Conservation (phyloP, 2,329 filamentous ascomycete genomes). For the Parafenestella ontariensis region DNA sequence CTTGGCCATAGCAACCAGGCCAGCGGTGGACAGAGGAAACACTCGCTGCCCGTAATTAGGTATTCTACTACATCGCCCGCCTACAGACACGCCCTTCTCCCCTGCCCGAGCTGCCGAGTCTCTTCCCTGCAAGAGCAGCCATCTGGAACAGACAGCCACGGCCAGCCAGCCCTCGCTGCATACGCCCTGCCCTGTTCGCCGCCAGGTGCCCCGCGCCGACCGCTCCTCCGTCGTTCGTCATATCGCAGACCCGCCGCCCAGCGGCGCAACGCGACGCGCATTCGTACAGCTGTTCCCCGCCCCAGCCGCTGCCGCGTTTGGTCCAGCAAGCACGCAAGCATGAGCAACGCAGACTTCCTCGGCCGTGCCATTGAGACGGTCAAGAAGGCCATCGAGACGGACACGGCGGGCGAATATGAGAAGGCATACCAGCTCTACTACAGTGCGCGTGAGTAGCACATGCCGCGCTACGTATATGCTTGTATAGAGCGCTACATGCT, state of each 20-base stretch:
- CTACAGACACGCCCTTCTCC: neutral
- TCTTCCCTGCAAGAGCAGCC: neutral
- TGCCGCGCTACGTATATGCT: neutral
- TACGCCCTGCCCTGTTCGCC: no score
- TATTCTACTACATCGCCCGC: no score
- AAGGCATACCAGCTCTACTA: constrained; percentile 98
- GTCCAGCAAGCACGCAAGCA: constrained; percentile 53
- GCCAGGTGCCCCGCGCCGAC: constrained; percentile 7
- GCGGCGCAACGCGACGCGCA: constrained; percentile 16
- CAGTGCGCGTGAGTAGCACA: constrained; percentile 63
- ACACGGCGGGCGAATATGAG: constrained; percentile 95
- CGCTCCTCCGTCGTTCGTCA: constrained; percentile 17
- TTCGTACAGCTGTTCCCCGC: constrained; percentile 2
- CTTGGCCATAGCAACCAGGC: constrained; percentile 23
- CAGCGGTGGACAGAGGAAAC: neutral
- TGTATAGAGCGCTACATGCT: constrained; percentile 9
- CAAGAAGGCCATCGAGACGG: constrained; percentile 95
- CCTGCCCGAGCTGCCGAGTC: neutral
- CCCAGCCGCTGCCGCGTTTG: constrained; percentile 5
- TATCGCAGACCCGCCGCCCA: constrained; percentile 7
- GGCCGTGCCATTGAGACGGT: constrained; percentile 96
- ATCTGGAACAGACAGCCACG: neutral
- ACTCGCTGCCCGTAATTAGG: no score
- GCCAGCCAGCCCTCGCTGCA: neutral
- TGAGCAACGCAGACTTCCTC: constrained; percentile 97